Conservation (phyloP, 2,329 filamentous ascomycete species). For the Tothia fuscella region DNA sequence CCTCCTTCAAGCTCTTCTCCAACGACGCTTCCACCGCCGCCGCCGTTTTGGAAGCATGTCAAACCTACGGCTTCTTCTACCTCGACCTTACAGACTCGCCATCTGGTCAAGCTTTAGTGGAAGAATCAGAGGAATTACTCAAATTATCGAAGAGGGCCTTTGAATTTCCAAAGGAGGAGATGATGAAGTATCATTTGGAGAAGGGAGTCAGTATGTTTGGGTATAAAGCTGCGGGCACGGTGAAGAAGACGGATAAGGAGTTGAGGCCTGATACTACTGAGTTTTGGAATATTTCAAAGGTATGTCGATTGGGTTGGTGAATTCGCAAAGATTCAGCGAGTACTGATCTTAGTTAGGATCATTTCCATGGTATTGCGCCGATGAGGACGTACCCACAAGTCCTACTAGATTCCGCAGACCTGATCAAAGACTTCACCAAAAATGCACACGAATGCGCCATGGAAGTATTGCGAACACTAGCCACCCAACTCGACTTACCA, state of each 20-base stretch:
- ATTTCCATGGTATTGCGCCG: conserved; percentile 8
- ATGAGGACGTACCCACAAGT: conserved; percentile 3
- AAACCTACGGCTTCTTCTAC: conserved; percentile 11
- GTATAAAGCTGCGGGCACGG: conserved; percentile 10
- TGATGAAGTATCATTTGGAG: conserved; percentile 4
- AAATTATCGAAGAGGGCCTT: conserved; percentile 7
- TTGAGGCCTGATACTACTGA: conserved; percentile 8
- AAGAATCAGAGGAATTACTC: conserved; percentile 4
- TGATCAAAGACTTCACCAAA: conserved; percentile 7
- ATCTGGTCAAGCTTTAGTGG: background rate
- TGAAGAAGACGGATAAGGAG: conserved; percentile 7
- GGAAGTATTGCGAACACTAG: conserved; percentile 2
- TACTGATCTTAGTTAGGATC: no score
- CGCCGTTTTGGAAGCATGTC: conserved; percentile 7
- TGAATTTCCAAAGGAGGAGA: conserved; percentile 4
- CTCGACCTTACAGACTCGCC: conserved; percentile 5
- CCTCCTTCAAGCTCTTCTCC: conserved; percentile 27
- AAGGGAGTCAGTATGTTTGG: conserved; percentile 8
- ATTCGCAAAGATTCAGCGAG: no score
- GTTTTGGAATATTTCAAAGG: conserved; percentile 9
- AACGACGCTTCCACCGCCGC: conserved; percentile 15
- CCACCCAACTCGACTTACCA: background rate
- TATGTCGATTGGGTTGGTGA: no score
- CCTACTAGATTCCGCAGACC: background rate
- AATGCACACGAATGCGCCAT: conserved; percentile 9